A percentile compares a stretch with the other conserved stretches of the same genome.
Conservation (phyloP, 305 asterid species). For the Fraxinus nigra region DNA sequence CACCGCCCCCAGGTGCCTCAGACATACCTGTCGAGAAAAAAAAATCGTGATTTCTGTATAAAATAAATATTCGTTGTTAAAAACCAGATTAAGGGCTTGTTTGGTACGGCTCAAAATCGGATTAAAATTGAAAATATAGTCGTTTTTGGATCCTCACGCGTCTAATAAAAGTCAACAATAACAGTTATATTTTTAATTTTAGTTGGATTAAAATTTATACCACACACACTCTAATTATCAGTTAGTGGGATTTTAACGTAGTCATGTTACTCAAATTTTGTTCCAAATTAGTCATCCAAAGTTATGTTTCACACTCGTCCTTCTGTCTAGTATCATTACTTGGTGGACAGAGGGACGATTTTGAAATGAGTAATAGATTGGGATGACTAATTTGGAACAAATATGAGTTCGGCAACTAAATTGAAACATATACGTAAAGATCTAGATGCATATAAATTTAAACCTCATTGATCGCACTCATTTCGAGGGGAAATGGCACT, state of each 20-base stretch:
- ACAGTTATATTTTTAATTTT: too few relatives aligned
- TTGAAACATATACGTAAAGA: background rate
- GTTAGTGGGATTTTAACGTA: background rate
- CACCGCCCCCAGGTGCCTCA: constrained; percentile 46
- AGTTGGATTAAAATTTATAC: too few relatives aligned
- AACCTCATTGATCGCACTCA: background rate
- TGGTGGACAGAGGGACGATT: background rate
- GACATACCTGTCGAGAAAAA: constrained; percentile 42
- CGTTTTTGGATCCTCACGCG: too few relatives aligned
- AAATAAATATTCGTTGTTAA: background rate
- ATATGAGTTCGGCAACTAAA: background rate
- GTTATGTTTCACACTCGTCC: background rate
- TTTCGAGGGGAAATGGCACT: background rate
- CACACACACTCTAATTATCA: too few relatives aligned
- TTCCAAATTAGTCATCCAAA: background rate
- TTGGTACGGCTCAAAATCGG: too few relatives aligned
- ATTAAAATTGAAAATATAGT: too few relatives aligned
- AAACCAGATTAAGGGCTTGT: background rate
- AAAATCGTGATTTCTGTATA: background rate
- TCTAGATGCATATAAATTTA: background rate
- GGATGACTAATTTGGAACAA: background rate
- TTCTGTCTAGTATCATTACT: background rate
- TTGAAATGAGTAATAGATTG: background rate
- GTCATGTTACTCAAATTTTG: background rate
- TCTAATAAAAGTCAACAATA: too few relatives aligned